Base-by-base conservation (phyloP, 495 filamentous ascomycete genomes). In the Sphaerosporella brunnea region DNA sequence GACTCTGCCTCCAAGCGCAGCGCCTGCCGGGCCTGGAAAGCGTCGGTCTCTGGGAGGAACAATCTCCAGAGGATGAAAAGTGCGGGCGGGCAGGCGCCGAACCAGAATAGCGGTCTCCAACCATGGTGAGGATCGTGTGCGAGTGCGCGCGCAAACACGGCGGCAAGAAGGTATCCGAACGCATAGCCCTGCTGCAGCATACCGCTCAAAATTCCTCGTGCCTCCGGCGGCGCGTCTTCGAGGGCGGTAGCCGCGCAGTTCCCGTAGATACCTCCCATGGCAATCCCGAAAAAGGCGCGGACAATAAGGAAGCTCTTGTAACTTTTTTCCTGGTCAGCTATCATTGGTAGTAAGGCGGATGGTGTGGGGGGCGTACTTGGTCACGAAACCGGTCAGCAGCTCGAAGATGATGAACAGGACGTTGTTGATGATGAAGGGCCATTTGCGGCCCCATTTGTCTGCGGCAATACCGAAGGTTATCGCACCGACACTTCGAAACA, bases 251-350 rank as follows among this genome's bases (percentile, higher is more conserved):
- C 50, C 23, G 56, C 56, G 15, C 51, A 46, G 28, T 46, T 46
- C 5, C 82, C 82, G 58, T 84, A 87, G 11, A 87, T 73, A 38
- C 82, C 82, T 21, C 82, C 82, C 81, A 85, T 87, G 43, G 81
- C 80, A 32, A 87, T 64, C n/a, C 82, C 82, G 55, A 84, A 85
- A 4, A 85, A 58, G 1, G 53, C 53, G 16, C 57, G 53, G 0
- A 84, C 79, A 23, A 68, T 78, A 28, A 86, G 62, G 60, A 86
- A 85, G 55, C 79, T 68, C 47, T 71, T 58, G 57, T 79, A 84
- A 0, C 74, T 83, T 0, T n/a, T n/a, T n/a, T n/a, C n/a, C n/a
- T n/a, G n/a, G n/a, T n/a, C n/a, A 42, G 41, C 50, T 66, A 68
- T 58, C 75, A 82, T 55, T 76, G 41, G 40, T 42, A 43, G 21